Evolutionary conservation across 1,284 basidiomycete species (phyloP), one percentile per base, ranked within the genome.

Genomic region (Gomphus sp.): DNA sequence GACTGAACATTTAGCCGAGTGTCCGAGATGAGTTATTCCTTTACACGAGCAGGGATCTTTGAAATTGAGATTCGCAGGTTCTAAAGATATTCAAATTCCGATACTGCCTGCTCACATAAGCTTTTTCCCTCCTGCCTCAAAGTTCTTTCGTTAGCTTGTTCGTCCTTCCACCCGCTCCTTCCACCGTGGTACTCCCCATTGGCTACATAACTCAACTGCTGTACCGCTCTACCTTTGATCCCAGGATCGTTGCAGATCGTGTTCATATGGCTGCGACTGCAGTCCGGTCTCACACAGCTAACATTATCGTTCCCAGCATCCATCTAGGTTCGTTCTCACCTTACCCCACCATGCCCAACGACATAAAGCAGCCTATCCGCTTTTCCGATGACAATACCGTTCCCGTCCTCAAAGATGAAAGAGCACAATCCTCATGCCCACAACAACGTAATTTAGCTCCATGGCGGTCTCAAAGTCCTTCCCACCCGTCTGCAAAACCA

Each of bases 261-360:
- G 18, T 33, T 51, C 6, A 59, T 54, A n/a, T n/a, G 52, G 45
- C 58, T 22, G 44, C 52, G 18, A 55, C 51, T n/a, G 37, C 39
- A 45, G 18, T 54, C 43, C 58, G 55, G 43, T n/a, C 52, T 16
- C 55, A 41, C 31, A 18, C 58, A 16, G 43, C 58, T 18, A 49
- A 49, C 28, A 48, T 59, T 9, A 45, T 55, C 45, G 43, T 59
- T 12, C 58, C 58, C 36, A 59, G 41, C 44, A 59, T 59, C 22
- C 58, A 59, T 36, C 43, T 59, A n/a, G 58, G 58, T 31, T 59
- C 58, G n/a, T 59, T 59, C 44, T 54, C 51, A 14, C 52, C 51
- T 11, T 59, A 59, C 52, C 58, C 49, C 37, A 8, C 7, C n/a
- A 52, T 58, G 49, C n/a, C 47, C 9, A 41, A 18, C 9, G 53